Evolutionary conservation across 1,284 basidiomycete genomes (phyloP), one percentile per base, ranked within the genome.

Genomic region (Cronartium ribicola): DNA sequence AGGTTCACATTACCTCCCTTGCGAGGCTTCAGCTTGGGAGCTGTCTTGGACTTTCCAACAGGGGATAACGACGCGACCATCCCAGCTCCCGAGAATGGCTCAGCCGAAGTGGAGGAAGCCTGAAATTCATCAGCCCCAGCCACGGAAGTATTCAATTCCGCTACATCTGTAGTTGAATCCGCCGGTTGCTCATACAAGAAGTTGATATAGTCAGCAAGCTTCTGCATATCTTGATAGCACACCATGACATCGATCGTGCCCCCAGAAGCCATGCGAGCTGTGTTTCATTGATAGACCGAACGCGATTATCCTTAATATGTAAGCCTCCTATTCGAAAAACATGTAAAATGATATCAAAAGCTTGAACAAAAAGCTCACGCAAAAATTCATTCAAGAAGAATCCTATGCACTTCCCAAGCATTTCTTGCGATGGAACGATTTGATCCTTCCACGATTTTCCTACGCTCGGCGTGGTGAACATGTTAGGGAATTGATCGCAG

Each of bases 321-420:
- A 37, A 20, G 48, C 20, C 1, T 14, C 3, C 20, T 51, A 51
- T 20, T 51, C 48, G 48, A 51, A 51, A 36, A 43, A 22, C 11
- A 66, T 29, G 17, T 5, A 13, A 5, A 11, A n/a, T 5, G 36
- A 14, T 8, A 59, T 44, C 40, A 46, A 36, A 48, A 0, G 4
- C 11, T 29, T 29, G 29, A 29, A 29, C 29, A 29, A 29, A 2
- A 29, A 29, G 64, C 70, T 66, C 37, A 72, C 70, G 62, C 46
- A 72, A 46, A 48, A 65, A 72, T 36, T 72, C 63, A 55, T 72
- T 51, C 20, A 72, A 72, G 51, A 72, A 72, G 60, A 72, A 72
- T 46, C 43, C 59, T 11, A 72, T 37, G 40, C 70, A 72, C n/a
- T 57, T 57, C n/a, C 48, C 70, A 11, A 51, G 48, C 44, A 72